Evolutionary conservation across 2,329 filamentous ascomycete genomes (phyloP).

Genomic region (Ramularia collo-cygni): DNA sequence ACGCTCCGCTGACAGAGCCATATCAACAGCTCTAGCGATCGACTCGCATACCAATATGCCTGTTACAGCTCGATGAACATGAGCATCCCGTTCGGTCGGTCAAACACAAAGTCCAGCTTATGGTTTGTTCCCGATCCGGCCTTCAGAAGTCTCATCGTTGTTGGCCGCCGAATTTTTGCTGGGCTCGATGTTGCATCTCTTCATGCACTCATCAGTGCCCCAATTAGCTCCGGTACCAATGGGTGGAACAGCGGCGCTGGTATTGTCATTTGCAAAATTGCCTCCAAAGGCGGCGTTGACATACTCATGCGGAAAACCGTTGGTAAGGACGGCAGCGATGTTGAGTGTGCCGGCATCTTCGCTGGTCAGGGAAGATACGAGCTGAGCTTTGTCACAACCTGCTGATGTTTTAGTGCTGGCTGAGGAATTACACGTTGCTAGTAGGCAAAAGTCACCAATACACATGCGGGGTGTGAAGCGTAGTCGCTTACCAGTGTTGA

Average conservation of each 20-base stretch:
- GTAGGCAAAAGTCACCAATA: too few species aligned
- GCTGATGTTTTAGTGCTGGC: constrained; percentile 1
- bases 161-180: not conserved
- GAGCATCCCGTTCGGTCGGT: too few species aligned
- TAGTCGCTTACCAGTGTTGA: constrained; percentile 38
- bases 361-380: constrained; percentile 44
- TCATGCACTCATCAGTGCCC: constrained; percentile 36
- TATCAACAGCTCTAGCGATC: constrained; percentile 1
- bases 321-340: constrained; percentile 39
- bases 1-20: constrained; percentile 1
- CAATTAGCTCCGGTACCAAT: constrained; percentile 39
- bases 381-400: constrained; percentile 44
- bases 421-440: too few species aligned
- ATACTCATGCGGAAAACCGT: constrained; percentile 36
- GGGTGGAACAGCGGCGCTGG: constrained; percentile 29
- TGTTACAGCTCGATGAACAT: not conserved
- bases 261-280: constrained; percentile 27
- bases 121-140: not conserved
- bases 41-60: not conserved
- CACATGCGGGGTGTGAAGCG: not conserved
- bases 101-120: not conserved
- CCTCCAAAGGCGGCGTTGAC: constrained; percentile 39
- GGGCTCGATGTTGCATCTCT: constrained; percentile 25
- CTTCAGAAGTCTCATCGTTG: not conserved
- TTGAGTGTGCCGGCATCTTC: constrained; percentile 47